Base-by-base conservation (phyloP, 495 filamentous ascomycete genomes). In the Aspergillus cavernicola region DNA sequence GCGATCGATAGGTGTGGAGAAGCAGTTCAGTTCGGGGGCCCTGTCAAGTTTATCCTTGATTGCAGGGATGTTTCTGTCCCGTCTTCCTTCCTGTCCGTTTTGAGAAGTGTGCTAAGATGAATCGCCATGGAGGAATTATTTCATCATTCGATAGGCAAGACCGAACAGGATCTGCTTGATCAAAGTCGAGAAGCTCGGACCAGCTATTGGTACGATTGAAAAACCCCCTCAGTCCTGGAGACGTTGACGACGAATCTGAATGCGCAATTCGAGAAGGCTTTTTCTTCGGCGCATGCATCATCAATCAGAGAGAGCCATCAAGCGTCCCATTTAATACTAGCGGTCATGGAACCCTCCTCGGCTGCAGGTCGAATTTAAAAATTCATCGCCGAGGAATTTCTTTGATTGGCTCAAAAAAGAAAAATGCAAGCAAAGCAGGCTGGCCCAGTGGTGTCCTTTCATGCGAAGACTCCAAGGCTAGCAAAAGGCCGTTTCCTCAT, bases 181-280 rank as follows among this genome's bases (percentile, higher is more conserved):
- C 51, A 63, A 47, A 58, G 46, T 60, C 26, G 49, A 63, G 65
- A 60, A 70, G 69, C 69, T 72, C 69, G 64, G 67, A 58, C 71
- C 67, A 72, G 45, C 44, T 29, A 58, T 60, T 58, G 56, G 57
- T 47, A 51, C 43, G 53, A 55, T 51, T 50, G 51, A 44, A 31
- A 52, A 52, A 49, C 48, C 31, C 31, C 55, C 58, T 35, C 44
- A 59, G 45, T 42, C 19, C 36, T 52, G 55, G 55, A 64, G 48
- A 56, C 29, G 44, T 15, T 55, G 55, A 58, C 52, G 55, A 60
- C 53, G 56, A 55, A 56, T 45, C 38, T 35, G 37, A 51, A 24
- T 24, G 47, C 16, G 18, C 44, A 16, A 23, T 36, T 47, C 29
- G 28, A 42, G 36, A 49, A 28, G 49, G 11, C 20, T 26, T 42